Conservation (phyloP, 768 basidiomycete species). For the Termitomyces sp. region DNA sequence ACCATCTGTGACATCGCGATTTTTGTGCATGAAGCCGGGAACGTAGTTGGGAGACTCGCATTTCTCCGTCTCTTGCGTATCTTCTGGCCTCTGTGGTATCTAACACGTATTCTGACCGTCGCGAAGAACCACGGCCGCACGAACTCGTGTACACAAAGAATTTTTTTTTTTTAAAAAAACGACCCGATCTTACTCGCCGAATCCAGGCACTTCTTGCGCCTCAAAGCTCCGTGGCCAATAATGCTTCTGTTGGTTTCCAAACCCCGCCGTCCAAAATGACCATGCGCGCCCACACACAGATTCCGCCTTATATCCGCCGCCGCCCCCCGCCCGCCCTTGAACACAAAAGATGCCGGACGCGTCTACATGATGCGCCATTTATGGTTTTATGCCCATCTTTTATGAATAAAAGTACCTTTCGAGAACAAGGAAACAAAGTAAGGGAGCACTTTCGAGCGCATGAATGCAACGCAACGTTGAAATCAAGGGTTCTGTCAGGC, state of each 20-base stretch:
- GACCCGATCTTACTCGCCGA: background rate
- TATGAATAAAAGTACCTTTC: background rate
- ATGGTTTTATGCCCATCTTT: background rate
- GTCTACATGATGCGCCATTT: background rate
- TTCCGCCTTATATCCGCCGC: too few species aligned
- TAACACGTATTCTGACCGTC: background rate
- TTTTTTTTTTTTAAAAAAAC: too few species aligned
- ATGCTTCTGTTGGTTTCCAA: background rate
- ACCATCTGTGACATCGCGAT: too few species aligned
- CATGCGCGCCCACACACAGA: background rate
- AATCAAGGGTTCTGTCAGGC: background rate
- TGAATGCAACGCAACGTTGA: background rate
- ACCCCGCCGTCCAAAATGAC: background rate
- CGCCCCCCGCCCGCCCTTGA: background rate
- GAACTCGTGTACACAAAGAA: background rate
- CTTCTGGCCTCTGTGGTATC: background rate
- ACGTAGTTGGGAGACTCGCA: too few species aligned
- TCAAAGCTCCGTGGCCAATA: background rate
- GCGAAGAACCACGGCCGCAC: background rate
- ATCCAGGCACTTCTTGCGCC: background rate
- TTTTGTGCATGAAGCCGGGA: too few species aligned
- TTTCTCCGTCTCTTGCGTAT: background rate
- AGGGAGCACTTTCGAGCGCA: background rate
- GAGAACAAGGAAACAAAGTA: background rate
- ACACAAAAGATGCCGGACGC: background rate